Evolutionary conservation across 2,329 filamentous ascomycete species (phyloP).

Genomic region (Phaeophleospora eucalypticola): DNA sequence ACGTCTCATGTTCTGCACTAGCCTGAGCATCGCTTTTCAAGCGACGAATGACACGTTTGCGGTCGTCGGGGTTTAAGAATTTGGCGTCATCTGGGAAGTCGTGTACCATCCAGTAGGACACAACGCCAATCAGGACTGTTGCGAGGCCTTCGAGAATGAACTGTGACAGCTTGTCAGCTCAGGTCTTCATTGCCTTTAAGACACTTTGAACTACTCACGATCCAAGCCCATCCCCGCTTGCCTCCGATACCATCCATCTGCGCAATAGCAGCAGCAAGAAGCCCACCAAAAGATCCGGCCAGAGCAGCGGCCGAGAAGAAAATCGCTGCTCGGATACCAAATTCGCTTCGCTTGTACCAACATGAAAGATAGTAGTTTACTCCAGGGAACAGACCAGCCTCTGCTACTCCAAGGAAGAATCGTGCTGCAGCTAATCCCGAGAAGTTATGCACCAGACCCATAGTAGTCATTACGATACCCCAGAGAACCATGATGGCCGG

Average conservation of each 20-base stretch:
- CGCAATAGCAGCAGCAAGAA: slow-evolving; percentile 66
- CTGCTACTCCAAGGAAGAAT: slow-evolving; percentile 64
- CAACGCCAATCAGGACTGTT: slow-evolving; percentile 64
- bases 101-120: slow-evolving; percentile 73
- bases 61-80: slow-evolving; percentile 68
- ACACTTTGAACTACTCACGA: no score
- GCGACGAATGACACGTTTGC: slow-evolving; percentile 66
- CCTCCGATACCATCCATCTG: slow-evolving; percentile 63
- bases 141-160: slow-evolving; percentile 55
- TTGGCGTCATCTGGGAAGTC: slow-evolving; percentile 69
- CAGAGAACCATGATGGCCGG: slow-evolving; percentile 73
- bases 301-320: slow-evolving; percentile 81
- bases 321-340: slow-evolving; percentile 73
- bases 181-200: slow-evolving; percentile 2
- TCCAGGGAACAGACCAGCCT: slow-evolving; percentile 62
- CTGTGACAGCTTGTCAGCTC: no score
- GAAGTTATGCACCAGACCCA: slow-evolving; percentile 20
- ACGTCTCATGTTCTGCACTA: slow-evolving; percentile 70
- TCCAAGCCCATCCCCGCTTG: slow-evolving; percentile 22
- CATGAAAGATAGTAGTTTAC: slow-evolving; percentile 77
- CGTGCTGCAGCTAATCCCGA: slow-evolving; percentile 24
- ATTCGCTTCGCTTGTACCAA: slow-evolving; percentile 76
- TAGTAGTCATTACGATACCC: slow-evolving; percentile 62
- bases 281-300: slow-evolving; percentile 71
- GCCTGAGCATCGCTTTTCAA: slow-evolving; percentile 68